Evolutionary conservation across 306 rosid genomes (phyloP).

Genomic region (Vigna hirtella): DNA sequence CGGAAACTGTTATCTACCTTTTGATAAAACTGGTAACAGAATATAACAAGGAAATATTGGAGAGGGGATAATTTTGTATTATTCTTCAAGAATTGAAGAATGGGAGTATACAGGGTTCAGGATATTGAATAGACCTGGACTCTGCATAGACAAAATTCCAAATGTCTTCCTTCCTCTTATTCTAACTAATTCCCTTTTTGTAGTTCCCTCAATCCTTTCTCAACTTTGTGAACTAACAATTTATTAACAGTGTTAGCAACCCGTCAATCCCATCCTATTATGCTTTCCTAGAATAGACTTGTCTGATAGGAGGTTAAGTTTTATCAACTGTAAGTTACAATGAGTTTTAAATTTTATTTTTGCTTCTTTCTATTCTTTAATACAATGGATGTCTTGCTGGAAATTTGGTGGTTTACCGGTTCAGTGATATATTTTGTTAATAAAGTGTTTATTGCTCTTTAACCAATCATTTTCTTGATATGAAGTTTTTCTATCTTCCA

Average conservation of each 20-base stretch:
- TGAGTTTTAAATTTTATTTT: not conserved
- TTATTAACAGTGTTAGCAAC: too few species aligned
- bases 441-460: not conserved
- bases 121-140: not conserved
- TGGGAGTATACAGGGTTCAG: not conserved
- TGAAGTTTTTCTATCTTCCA: too few species aligned
- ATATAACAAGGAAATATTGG: not conserved
- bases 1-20: conserved; percentile 2
- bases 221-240: not conserved
- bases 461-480: not conserved
- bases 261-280: too few species aligned
- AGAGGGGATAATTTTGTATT: not conserved
- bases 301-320: not conserved
- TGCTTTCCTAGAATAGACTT: too few species aligned
- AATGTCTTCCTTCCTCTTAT: not conserved
- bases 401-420: not conserved
- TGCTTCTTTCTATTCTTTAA: conserved; percentile 1
- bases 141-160: not conserved
- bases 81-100: not conserved
- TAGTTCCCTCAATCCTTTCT: not conserved
- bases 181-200: not conserved
- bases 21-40: not conserved
- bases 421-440: not conserved
- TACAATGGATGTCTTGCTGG: conserved; percentile 5
- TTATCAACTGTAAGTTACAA: too few species aligned